Percentiles rank a stretch among this genome's conserved stretches.
These are phyloP conservation scores for Lentinus polychrous DNA, from an alignment of 1,284 basidiomycete genomes.

Conservation along the genomic window DNA sequence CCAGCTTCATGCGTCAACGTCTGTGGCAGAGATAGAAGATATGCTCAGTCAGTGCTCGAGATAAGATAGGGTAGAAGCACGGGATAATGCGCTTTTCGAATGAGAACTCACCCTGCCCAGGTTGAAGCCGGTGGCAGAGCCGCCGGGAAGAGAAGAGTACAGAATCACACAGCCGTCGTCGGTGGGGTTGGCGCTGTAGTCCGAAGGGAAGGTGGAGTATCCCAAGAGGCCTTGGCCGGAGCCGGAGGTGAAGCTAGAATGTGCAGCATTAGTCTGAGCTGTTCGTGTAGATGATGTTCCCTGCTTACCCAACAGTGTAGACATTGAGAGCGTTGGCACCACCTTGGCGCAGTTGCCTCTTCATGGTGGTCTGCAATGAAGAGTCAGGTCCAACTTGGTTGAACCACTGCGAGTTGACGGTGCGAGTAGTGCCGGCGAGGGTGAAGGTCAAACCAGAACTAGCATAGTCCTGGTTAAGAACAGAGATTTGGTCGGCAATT, in stretches of 20 bases:
- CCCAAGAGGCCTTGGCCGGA: constrained; percentile 36
- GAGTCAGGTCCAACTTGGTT: constrained; percentile 32
- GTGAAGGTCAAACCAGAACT: constrained; percentile 35
- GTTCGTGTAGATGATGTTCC: background rate
- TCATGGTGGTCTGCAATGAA: constrained; percentile 42
- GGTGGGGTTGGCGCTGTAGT: constrained; percentile 29
- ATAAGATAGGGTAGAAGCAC: background rate
- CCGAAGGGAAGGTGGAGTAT: constrained; percentile 43
- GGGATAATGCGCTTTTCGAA: background rate
- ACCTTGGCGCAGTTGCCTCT: constrained; percentile 36
- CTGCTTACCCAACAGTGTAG: constrained; percentile 39
- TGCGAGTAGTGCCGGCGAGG: constrained; percentile 37
- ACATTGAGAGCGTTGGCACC: constrained; percentile 39
- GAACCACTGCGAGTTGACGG: constrained; percentile 44
- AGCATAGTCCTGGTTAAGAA: constrained; percentile 42
- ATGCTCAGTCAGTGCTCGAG: background rate
- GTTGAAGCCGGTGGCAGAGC: constrained; percentile 38
- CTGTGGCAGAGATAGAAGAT: constrained; percentile 15
- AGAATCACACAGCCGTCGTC: constrained; percentile 47
- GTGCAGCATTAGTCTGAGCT: background rate
- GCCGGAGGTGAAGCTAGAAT: constrained; percentile 26
- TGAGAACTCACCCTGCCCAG: constrained; percentile 29
- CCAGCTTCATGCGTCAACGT: constrained; percentile 52
- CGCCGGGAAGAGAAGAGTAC: constrained; percentile 45
- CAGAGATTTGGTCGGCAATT: constrained; percentile 34